phyloP scores from a whole-genome alignment of 2,329 filamentous ascomycete genomes.

The Cordyceps militaris region DNA sequence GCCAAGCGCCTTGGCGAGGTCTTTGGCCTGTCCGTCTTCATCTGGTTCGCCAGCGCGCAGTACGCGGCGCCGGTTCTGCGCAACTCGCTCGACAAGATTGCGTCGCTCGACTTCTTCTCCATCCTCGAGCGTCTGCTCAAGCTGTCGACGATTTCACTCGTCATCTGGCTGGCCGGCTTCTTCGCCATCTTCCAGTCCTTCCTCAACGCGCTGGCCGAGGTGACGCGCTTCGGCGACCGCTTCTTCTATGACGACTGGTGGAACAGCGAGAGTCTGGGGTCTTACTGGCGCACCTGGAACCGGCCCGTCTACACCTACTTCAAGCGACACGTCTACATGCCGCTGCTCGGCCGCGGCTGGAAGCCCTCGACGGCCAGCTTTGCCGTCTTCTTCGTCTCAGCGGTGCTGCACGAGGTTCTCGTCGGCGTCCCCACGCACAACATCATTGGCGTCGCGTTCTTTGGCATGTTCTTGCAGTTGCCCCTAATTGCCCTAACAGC shows the following conservation, averaged over 20 bases:
- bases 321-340: conserved; percentile 86
- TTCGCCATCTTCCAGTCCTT: conserved; percentile 93
- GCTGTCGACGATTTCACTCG: conserved; percentile 85
- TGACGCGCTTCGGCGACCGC: conserved; percentile 84
- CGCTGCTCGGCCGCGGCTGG: conserved; percentile 78
- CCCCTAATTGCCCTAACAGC: conserved; percentile 79
- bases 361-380: conserved; percentile 63
- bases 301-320: conserved; percentile 97
- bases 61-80: conserved; percentile 85
- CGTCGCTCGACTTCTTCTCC: conserved; percentile 67
- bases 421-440: conserved; percentile 95
- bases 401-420: conserved; percentile 81
- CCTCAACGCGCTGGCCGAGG: conserved; percentile 83
- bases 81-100: conserved; percentile 86
- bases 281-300: conserved; percentile 96
- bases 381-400: conserved; percentile 82
- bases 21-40: conserved; percentile 72
- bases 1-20: conserved; percentile 74
- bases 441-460: conserved; percentile 83
- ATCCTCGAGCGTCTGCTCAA: conserved; percentile 91
- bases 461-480: conserved; percentile 89
- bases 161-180: conserved; percentile 97
- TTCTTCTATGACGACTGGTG: conserved; percentile 98
- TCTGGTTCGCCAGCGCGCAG: conserved; percentile 92
- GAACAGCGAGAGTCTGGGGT: conserved; percentile 80